Conservation (phyloP, 2,329 filamentous ascomycete species). For the Aspergillus bombycis region DNA sequence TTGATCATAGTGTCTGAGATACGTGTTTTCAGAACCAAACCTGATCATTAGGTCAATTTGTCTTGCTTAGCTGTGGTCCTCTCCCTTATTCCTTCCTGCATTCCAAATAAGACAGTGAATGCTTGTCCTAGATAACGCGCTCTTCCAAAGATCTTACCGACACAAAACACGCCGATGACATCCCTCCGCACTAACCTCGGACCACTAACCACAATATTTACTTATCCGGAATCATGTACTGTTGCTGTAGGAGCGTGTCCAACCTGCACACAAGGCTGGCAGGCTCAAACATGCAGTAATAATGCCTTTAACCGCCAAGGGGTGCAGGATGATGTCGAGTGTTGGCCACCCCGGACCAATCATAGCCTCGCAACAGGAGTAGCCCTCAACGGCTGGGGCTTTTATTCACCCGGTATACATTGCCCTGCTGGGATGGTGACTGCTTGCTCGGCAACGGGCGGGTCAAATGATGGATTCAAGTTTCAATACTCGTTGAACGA, state of each 20-base stretch:
- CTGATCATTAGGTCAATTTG: background rate
- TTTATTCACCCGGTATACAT: background rate
- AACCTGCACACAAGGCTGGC: background rate
- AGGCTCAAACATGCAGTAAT: background rate
- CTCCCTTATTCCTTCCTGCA: background rate
- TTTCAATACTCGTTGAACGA: background rate
- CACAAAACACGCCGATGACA: background rate
- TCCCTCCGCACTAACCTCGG: background rate
- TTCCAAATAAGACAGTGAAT: background rate
- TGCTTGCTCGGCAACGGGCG: background rate
- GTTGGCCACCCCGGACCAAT: background rate
- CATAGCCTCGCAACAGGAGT: background rate
- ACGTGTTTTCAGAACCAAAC: background rate
- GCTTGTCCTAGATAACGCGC: background rate
- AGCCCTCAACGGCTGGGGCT: background rate
- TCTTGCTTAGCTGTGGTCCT: background rate
- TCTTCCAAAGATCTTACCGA: background rate
- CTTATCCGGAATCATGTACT: background rate
- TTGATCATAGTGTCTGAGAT: background rate
- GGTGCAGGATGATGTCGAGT: background rate
- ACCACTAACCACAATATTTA: background rate
- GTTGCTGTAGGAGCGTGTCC: background rate
- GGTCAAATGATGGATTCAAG: background rate
- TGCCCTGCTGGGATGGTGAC: background rate
- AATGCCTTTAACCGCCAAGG: background rate